These are phyloP conservation scores for Stylosanthes scabra DNA, from an alignment of 331 rosid species.

Conservation along the genomic window DNA sequence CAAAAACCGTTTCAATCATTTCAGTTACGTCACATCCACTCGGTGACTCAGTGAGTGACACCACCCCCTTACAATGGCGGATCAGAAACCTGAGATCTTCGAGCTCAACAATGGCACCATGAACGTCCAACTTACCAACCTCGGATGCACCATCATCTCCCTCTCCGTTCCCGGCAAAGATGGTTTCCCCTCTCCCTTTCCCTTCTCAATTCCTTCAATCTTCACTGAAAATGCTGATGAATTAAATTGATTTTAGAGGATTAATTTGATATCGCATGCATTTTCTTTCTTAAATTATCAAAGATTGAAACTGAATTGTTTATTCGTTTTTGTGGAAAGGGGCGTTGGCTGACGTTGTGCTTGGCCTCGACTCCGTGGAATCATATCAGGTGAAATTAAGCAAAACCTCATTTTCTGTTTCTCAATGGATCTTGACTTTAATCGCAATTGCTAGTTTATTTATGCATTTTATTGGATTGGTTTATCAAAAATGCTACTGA, in stretches of 20 bases:
- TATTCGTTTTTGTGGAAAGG: constrained; percentile 53
- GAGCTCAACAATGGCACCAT: constrained; percentile 90
- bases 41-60: neutral
- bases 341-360: constrained; percentile 80
- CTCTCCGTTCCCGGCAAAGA: constrained; percentile 79
- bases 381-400: constrained; percentile 70
- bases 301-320: neutral
- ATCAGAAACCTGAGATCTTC: constrained; percentile 79
- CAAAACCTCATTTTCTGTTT: neutral
- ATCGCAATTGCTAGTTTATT: constrained; percentile 18
- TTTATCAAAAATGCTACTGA: neutral
- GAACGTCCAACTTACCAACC: constrained; percentile 68
- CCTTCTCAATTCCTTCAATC: neutral
- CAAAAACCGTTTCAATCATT: too few species aligned
- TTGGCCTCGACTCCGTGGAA: constrained; percentile 88
- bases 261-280: neutral
- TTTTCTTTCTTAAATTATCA: neutral
- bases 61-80: constrained; percentile 60
- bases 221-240: too few species aligned
- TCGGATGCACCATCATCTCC: constrained; percentile 92
- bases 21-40: neutral
- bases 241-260: too few species aligned
- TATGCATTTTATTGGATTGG: constrained; percentile 29
- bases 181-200: constrained; percentile 39
- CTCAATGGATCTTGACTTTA: neutral